Conservation (phyloP, 2,329 filamentous ascomycete species). For the Tolypocladium pustulatum region DNA sequence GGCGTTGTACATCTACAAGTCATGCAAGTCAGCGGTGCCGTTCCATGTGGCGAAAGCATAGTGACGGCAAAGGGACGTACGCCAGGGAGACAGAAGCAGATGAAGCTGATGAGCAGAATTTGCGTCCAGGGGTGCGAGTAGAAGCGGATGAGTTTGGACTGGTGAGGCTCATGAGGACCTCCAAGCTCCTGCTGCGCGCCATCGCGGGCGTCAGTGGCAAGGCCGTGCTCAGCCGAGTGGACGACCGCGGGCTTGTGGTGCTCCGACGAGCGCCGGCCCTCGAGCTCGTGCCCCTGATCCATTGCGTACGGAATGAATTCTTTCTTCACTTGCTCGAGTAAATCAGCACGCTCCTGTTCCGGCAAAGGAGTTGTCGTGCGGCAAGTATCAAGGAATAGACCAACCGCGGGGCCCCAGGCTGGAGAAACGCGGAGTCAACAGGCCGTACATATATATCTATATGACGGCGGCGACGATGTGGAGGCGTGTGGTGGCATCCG, state of each 20-base stretch:
- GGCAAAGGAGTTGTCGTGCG: background rate
- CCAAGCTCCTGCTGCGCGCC: background rate
- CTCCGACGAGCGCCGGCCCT: background rate
- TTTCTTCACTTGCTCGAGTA: background rate
- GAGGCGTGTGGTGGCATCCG: background rate
- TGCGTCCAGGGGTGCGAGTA: conserved; percentile 36
- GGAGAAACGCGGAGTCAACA: background rate
- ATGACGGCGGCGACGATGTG: background rate
- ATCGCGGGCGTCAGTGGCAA: background rate
- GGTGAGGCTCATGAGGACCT: background rate
- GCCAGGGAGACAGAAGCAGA: conserved; percentile 36
- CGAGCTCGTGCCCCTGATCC: background rate
- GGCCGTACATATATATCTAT: background rate
- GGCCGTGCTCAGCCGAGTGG: background rate
- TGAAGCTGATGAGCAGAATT: conserved; percentile 35
- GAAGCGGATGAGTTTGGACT: conserved; percentile 13
- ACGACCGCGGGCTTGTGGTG: background rate
- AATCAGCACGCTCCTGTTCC: background rate
- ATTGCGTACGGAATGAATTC: background rate
- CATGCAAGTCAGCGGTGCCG: background rate
- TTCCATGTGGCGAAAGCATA: background rate
- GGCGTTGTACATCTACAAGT: conserved; percentile 34
- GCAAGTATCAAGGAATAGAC: background rate
- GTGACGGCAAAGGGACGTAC: conserved; percentile 15
- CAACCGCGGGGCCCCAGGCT: background rate